phyloP scores from a whole-genome alignment of 257 asterid genomes.

The Verbascum thapsus region DNA sequence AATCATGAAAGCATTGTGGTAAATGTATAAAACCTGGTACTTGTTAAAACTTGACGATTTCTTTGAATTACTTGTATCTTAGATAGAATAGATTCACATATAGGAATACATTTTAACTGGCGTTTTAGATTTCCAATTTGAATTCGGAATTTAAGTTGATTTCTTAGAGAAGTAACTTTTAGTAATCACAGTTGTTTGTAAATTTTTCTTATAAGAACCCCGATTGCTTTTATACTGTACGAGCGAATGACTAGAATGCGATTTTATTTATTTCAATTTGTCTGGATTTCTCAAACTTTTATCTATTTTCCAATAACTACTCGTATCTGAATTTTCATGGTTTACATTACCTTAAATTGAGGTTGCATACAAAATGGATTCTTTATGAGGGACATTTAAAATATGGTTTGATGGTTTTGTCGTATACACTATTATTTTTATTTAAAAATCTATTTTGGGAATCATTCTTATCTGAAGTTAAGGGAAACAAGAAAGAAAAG shows the following conservation, averaged over 20 bases:
- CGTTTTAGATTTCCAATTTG: conserved; percentile 1
- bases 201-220: background rate
- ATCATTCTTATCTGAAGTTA: background rate
- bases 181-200: background rate
- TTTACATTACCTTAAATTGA: background rate
- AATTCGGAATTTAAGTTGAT: background rate
- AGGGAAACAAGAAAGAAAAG: background rate
- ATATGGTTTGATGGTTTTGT: background rate
- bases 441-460: background rate
- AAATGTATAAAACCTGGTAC: background rate
- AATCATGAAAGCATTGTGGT: background rate
- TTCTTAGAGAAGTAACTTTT: background rate
- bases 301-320: background rate
- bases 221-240: background rate
- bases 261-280: background rate
- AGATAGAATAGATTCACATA: background rate
- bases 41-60: background rate
- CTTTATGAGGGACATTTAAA: background rate
- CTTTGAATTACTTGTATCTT: background rate
- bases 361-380: background rate
- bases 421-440: background rate
- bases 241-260: background rate
- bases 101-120: background rate
- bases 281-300: background rate
- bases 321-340: background rate